phyloP scores from a whole-genome alignment of 2,329 filamentous ascomycete genomes.

The Diaporthe batatas region DNA sequence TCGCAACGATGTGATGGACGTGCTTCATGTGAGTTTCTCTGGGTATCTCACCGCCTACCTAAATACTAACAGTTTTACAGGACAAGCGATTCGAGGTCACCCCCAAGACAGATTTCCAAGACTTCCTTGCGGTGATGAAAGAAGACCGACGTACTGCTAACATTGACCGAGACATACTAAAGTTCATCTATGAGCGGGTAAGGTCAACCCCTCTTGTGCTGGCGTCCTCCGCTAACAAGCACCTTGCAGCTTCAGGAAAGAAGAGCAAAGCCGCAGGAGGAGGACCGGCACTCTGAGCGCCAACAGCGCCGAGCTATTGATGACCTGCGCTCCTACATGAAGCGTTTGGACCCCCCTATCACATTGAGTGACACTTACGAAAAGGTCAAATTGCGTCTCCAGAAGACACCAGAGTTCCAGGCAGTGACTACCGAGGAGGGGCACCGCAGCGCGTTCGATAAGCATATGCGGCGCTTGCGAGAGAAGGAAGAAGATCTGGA shows the following conservation, averaged over 20 bases:
- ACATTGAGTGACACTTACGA: slow-evolving; percentile 86
- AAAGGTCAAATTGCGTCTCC: slow-evolving; percentile 82
- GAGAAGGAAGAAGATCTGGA: slow-evolving; percentile 91
- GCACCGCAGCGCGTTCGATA: slow-evolving; percentile 88
- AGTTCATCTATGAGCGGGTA: slow-evolving; percentile 86
- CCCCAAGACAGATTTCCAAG: slow-evolving; percentile 86
- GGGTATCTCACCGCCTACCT: slow-evolving; percentile 39
- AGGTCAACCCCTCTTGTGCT: slow-evolving; percentile 47
- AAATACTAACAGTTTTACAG: slow-evolving; percentile 63
- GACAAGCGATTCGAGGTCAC: slow-evolving; percentile 94
- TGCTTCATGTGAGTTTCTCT: slow-evolving; percentile 78
- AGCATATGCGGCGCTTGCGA: slow-evolving; percentile 88
- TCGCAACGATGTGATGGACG: slow-evolving; percentile 87
- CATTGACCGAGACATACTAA: slow-evolving; percentile 83
- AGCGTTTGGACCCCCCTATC: slow-evolving; percentile 90
- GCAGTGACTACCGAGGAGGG: slow-evolving; percentile 86
- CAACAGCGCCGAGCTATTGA: slow-evolving; percentile 89
- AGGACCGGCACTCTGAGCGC: slow-evolving; percentile 87
- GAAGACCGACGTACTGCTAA: slow-evolving; percentile 89
- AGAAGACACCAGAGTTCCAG: slow-evolving; percentile 86
- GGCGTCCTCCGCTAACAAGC: slow-evolving; percentile 46
- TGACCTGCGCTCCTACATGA: slow-evolving; percentile 85
- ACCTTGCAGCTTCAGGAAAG: slow-evolving; percentile 80
- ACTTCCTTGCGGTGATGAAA: slow-evolving; percentile 86
- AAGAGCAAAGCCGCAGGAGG: slow-evolving; percentile 83